Evolutionary conservation across 2,329 filamentous ascomycete species (phyloP), one percentile per base, ranked within the genome.

Genomic region (Teratosphaeria epicoccoides): DNA sequence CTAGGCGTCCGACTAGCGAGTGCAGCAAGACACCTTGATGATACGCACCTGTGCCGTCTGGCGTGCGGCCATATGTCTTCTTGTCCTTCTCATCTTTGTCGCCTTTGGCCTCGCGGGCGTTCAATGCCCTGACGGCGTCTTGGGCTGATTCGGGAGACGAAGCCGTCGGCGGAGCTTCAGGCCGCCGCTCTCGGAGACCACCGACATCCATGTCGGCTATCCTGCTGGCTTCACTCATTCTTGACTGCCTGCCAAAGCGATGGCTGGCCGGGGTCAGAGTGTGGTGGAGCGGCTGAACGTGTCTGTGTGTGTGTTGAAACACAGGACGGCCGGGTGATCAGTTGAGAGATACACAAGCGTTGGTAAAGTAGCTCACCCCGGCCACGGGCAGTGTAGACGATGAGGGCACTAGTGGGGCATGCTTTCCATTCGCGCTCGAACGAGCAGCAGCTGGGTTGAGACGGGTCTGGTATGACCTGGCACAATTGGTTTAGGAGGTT

Each of bases 11-110:
- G n/a, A 17, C 33, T 40, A 40, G 33, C 33, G n/a, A 40, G 33
- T 17, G 33, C 6, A 40, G 33, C 33, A 40, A 17, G 33, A 17
- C 33, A 40, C 33, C 33, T 40, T 40, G 33, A 40, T 40, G 50
- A 57, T 50, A 76, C 87, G 71, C 79, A 96, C 91, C 83, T 71
- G 81, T 94, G 63, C 91, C 91, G 71, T 90, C 86, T 25, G 88
- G 88, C 12, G 91, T 96, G 58, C 90, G 83, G 51, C 91, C 91
- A 75, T 87, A 95, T 0, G 89, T 95, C 75, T 88, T 91, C 67
- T 82, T 83, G 55, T 78, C 71, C 55, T 78, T 76, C 55, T 75
- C 73, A 57, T 71, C 63, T 56, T 75, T 73, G 59, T 72, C 68
- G 3, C 66, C 61, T 50, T 69, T 70, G 49, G 73, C 70, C 61